phyloP scores from a whole-genome alignment of 257 asterid genomes.

The Verbascum thapsus region DNA sequence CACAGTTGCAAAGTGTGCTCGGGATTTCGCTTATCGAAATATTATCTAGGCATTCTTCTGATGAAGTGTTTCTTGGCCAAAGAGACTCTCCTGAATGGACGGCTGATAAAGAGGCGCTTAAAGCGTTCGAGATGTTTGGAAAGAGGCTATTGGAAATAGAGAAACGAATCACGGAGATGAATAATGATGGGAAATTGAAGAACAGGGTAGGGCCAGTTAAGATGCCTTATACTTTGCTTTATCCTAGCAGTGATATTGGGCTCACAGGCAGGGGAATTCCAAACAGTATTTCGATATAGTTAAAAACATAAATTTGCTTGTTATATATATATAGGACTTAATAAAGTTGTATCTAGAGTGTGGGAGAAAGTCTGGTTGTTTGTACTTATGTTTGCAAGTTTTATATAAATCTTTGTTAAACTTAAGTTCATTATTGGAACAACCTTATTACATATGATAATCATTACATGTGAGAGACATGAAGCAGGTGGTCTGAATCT shows the following conservation, averaged over 20 bases:
- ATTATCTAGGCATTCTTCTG: conserved; percentile 73
- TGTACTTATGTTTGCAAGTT: no score
- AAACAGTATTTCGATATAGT: conserved; percentile 59
- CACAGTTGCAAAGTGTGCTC: conserved; percentile 56
- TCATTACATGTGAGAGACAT: no score
- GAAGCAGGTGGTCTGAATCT: no score
- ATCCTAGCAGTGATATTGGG: conserved; percentile 58
- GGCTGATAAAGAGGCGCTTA: conserved; percentile 40
- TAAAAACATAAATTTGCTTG: no score
- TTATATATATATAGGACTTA: no score
- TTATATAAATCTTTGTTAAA: no score
- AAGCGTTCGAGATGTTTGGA: conserved; percentile 61
- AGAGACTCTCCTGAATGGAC: conserved; percentile 71
- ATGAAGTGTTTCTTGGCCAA: conserved; percentile 67
- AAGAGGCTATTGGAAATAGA: conserved; percentile 50
- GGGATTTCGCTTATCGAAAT: conserved; percentile 67
- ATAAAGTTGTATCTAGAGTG: no score
- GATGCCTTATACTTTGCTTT: conserved; percentile 70
- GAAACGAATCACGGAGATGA: conserved; percentile 42
- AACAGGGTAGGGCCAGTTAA: conserved; percentile 68
- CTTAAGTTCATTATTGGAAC: no score
- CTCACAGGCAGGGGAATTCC: conserved; percentile 78
- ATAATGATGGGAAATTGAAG: conserved; percentile 46
- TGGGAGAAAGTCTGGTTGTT: no score
- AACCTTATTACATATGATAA: no score